Evolutionary conservation across 2,329 filamentous ascomycete genomes (phyloP), one percentile per base, ranked within the genome.

Genomic region (Cladosporium austrohemisphaericum): DNA sequence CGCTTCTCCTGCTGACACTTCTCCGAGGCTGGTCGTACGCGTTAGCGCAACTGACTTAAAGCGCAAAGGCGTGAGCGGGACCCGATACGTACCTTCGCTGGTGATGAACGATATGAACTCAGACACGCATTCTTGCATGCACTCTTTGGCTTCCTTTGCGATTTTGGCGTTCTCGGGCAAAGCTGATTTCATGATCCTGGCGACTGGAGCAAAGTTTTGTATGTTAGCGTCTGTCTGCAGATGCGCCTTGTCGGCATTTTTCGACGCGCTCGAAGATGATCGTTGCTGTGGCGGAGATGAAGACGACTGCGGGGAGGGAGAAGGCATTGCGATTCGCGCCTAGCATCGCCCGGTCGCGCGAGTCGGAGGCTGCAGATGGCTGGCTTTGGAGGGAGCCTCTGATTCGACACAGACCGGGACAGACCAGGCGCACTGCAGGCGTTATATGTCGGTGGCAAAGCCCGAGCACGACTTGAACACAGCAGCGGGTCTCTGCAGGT

Each of bases 21-120:
- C 71, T 98, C 93, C 55, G 93, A 97, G 22, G 93, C 93, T 97
- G 66, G 51, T 32, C 13, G n/a, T 9, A 29, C 18, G 38, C 22
- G 23, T 47, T 40, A 25, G 44, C 49, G 29, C 55, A 47, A 58
- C 50, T 47, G 9, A 31, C 23, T 32, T n/a, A 7, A 33, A 23
- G 31, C 19, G 32, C 10, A 25, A 4, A 7, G 4, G 13, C 32
- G 19, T 32, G 16, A 37, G 52, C 53, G 32, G 22, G 16, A 31
- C 8, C 4, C 31, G 32, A 44, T 56, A 75, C 86, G 66, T 70
- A 95, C 93, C 93, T 79, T 98, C 93, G 70, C 92, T 97, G 28
- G 93, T 98, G 67, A 98, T 97, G 77, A 98, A 98, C 5, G 89
- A 95, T 76, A 98, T 98, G 71, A 98, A 98, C 74, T 98, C 93